Conservation (phyloP, 2,329 filamentous ascomycete genomes). For the Rhynchosporium graminicola region DNA sequence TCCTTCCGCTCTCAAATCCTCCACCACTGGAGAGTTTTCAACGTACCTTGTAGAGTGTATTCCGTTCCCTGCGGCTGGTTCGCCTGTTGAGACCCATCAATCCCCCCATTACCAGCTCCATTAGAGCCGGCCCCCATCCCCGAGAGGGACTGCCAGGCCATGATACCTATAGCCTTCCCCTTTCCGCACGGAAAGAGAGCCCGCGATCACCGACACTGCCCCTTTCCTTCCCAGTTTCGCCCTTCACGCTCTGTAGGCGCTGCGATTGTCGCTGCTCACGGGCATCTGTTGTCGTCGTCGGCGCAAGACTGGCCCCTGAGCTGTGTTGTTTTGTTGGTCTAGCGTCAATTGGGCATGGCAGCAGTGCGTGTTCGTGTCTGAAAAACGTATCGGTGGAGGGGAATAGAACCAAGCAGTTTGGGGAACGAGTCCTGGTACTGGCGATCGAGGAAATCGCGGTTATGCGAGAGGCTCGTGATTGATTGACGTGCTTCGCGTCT, state of each 20-base stretch:
- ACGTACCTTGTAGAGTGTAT: constrained; percentile 69
- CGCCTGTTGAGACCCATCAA: constrained; percentile 33
- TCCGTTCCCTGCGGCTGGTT: constrained; percentile 63
- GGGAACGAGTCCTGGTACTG: not conserved
- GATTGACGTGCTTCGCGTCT: constrained; percentile 2
- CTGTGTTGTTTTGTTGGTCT: not conserved
- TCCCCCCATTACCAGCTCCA: constrained; percentile 35
- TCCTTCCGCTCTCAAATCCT: not conserved
- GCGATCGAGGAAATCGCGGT: constrained; percentile 7
- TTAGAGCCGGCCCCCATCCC: constrained; percentile 47
- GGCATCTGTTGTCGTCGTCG: constrained; percentile 15
- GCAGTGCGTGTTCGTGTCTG: not conserved
- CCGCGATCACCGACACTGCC: not conserved
- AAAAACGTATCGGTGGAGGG: no score
- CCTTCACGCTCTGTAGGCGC: constrained; percentile 23
- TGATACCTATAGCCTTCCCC: constrained; percentile 38
- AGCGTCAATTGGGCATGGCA: constrained; percentile 8
- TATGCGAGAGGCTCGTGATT: not conserved
- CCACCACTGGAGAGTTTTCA: not conserved
- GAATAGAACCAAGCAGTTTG: constrained; percentile 6
- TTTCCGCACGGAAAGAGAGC: not conserved
- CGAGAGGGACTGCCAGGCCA: constrained; percentile 72
- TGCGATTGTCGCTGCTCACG: constrained; percentile 12
- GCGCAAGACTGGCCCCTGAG: constrained; percentile 11
- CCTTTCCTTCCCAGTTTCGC: constrained; percentile 4